Conservation (phyloP, 768 basidiomycete genomes). For the Cubamyces sp. region DNA sequence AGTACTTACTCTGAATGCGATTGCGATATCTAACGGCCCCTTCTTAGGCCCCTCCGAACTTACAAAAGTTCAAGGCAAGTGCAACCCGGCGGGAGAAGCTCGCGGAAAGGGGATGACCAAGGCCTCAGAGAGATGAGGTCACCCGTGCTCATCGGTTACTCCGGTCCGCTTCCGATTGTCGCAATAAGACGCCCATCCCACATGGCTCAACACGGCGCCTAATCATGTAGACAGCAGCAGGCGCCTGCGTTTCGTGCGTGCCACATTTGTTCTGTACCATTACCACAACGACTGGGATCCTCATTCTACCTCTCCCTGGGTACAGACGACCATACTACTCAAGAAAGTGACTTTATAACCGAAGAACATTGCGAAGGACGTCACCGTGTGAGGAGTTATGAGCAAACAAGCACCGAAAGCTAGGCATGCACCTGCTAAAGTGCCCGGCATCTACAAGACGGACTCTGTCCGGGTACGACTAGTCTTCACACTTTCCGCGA, state of each 20-base stretch:
- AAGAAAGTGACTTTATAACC: not conserved
- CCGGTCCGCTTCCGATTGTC: not conserved
- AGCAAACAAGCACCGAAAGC: slow-evolving; percentile 21
- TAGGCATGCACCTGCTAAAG: slow-evolving; percentile 14
- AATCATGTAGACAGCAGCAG: no score
- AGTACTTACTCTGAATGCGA: not conserved
- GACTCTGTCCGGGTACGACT: slow-evolving; percentile 36
- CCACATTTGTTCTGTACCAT: no score
- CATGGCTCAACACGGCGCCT: no score
- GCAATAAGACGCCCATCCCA: not conserved
- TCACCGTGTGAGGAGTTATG: not conserved
- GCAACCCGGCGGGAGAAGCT: no score
- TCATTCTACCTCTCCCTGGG: no score
- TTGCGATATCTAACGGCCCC: not conserved
- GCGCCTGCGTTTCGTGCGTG: no score
- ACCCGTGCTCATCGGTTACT: not conserved
- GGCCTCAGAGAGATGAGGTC: slow-evolving; percentile 2
- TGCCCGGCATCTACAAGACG: slow-evolving; percentile 36
- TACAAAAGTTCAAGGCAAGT: no score
- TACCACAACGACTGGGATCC: no score
- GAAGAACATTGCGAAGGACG: not conserved
- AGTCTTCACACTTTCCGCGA: slow-evolving; percentile 18
- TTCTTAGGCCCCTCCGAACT: no score
- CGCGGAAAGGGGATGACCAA: not conserved
- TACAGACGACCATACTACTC: no score